Evolutionary conservation across 73 alveolate genomes (phyloP).

Genomic region (Blepharisma stoltei): DNA sequence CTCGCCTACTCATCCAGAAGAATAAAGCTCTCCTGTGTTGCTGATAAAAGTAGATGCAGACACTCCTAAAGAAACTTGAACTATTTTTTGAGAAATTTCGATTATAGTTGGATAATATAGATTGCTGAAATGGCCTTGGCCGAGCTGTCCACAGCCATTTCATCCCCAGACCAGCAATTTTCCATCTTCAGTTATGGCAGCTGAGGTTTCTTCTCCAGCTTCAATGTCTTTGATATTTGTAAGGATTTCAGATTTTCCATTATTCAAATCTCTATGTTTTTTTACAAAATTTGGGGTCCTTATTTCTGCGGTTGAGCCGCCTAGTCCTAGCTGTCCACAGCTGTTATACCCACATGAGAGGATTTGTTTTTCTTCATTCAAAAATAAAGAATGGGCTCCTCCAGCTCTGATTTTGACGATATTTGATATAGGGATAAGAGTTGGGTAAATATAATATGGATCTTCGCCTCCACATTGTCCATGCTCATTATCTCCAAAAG

Average conservation of each 20-base stretch:
- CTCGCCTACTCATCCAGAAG: background rate
- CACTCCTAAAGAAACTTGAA: background rate
- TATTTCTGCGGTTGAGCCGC: background rate
- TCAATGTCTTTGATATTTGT: background rate
- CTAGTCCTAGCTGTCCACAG: conserved; percentile 13
- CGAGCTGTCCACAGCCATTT: conserved; percentile 21
- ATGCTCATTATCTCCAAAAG: conserved; percentile 28
- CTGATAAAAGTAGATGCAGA: background rate
- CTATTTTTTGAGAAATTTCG: background rate
- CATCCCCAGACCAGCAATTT: conserved; percentile 1
- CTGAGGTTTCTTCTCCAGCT: conserved; percentile 25
- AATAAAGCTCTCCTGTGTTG: background rate
- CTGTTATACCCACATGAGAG: background rate
- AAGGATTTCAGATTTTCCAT: background rate
- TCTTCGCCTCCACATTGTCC: conserved; percentile 9
- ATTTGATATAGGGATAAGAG: background rate
- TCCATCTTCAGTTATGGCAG: background rate
- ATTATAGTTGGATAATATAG: background rate
- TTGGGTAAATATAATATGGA: background rate
- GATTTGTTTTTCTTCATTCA: background rate
- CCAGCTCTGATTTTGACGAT: conserved; percentile 4
- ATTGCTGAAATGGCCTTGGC: conserved; percentile 22
- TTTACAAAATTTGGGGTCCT: too few species aligned
- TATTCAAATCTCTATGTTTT: background rate
- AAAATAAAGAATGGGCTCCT: conserved; percentile 29